Conservation (phyloP, 1,284 basidiomycete genomes). For the Phlebopus sp. region DNA sequence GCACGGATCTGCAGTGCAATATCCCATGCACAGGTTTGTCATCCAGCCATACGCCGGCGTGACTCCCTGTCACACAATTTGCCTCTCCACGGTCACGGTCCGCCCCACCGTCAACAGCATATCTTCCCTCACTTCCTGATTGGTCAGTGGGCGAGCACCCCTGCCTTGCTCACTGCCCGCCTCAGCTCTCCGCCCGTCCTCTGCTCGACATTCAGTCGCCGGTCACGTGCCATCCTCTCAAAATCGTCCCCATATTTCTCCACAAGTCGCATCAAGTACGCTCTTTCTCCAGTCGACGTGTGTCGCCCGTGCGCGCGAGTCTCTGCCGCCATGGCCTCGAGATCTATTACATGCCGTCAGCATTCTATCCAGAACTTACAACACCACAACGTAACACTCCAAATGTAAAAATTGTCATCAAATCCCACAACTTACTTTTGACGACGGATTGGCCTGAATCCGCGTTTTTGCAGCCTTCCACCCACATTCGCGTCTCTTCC, state of each 20-base stretch:
- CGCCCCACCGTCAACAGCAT: constrained; percentile 10
- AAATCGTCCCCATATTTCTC: constrained; percentile 72
- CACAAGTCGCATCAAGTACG: constrained; percentile 69
- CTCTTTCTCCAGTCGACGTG: constrained; percentile 67
- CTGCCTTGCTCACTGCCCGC: constrained; percentile 56
- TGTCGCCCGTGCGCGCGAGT: constrained; percentile 54
- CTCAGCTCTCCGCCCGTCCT: constrained; percentile 82
- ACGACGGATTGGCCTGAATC: constrained; percentile 16
- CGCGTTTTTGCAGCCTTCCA: constrained; percentile 11
- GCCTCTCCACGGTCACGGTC: constrained; percentile 6
- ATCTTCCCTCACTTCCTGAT: not conserved
- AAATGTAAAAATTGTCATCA: too few species aligned
- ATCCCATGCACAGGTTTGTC: constrained; percentile 28
- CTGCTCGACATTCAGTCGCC: constrained; percentile 81
- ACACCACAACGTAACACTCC: constrained; percentile 1
- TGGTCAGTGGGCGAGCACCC: constrained; percentile 18
- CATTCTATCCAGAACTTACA: not conserved
- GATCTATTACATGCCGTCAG: constrained; percentile 33
- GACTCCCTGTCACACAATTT: constrained; percentile 27
- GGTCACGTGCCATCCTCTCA: constrained; percentile 77
- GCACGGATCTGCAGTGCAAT: constrained; percentile 12
- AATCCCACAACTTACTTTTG: constrained; percentile 46
- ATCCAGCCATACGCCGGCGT: constrained; percentile 23
- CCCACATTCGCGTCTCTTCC: constrained; percentile 22
- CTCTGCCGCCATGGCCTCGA: constrained; percentile 45